A percentile compares a stretch with the other conserved stretches of the same genome.
These are phyloP conservation scores for Clonostachys rhizophaga DNA, from an alignment of 2,329 filamentous ascomycete species.

Conservation along the genomic window DNA sequence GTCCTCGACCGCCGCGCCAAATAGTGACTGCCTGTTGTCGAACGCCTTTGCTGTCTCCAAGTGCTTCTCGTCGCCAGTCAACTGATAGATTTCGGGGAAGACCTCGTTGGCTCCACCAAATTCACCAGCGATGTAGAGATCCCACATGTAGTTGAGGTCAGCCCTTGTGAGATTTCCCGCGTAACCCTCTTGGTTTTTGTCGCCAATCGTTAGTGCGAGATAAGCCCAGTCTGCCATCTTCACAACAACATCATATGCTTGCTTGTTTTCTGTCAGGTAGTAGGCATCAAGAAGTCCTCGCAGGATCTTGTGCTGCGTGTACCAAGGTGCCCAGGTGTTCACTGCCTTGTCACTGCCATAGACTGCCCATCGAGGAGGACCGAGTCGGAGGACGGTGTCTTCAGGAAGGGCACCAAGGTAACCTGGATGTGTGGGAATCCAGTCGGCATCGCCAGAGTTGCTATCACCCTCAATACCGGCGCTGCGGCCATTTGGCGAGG, in stretches of 20 bases:
- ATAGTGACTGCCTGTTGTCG: slow-evolving; percentile 22
- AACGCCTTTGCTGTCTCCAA: slow-evolving; percentile 20
- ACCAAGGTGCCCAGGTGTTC: slow-evolving; percentile 25
- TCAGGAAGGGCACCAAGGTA: slow-evolving; percentile 23
- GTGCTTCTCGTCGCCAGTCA: slow-evolving; percentile 18
- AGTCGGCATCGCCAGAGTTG: slow-evolving; percentile 8
- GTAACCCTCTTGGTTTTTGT: slow-evolving; percentile 22
- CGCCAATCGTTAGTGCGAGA: slow-evolving; percentile 21
- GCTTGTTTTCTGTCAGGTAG: slow-evolving; percentile 22
- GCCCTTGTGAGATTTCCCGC: slow-evolving; percentile 18
- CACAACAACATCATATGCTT: slow-evolving; percentile 16
- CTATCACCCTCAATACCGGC: slow-evolving; percentile 6
- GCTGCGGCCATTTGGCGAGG: slow-evolving; percentile 8
- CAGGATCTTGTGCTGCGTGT: slow-evolving; percentile 25
- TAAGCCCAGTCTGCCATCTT: slow-evolving; percentile 25
- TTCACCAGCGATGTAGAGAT: slow-evolving; percentile 22
- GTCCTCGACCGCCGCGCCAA: slow-evolving; percentile 18
- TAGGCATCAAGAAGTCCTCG: slow-evolving; percentile 23
- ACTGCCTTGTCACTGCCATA: slow-evolving; percentile 16
- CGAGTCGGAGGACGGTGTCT: slow-evolving; percentile 21
- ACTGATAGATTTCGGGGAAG: slow-evolving; percentile 20
- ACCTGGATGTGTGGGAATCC: slow-evolving; percentile 19
- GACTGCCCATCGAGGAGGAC: slow-evolving; percentile 22
- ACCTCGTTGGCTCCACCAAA: slow-evolving; percentile 23
- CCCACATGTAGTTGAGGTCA: slow-evolving; percentile 27